These are phyloP conservation scores for Aspergillus cejpii DNA, from an alignment of 2,329 filamentous ascomycete species.

Conservation along the genomic window DNA sequence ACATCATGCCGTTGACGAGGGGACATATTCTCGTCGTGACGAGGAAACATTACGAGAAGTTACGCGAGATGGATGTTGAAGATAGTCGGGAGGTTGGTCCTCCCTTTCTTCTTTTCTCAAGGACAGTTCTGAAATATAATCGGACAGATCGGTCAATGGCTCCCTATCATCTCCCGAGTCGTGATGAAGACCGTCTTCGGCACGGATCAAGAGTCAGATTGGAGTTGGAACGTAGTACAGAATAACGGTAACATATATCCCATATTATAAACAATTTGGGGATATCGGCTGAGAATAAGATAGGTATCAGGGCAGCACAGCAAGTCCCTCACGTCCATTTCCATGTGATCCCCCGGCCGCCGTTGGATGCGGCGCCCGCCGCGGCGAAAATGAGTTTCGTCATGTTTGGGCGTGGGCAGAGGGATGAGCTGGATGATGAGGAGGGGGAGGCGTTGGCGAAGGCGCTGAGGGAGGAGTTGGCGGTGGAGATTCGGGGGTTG, in stretches of 20 bases:
- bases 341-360: constrained; percentile 80
- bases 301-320: constrained; percentile 75
- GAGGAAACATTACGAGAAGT: constrained; percentile 67
- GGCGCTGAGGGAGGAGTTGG: constrained; percentile 35
- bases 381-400: constrained; percentile 31
- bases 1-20: constrained; percentile 78
- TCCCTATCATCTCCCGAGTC: constrained; percentile 55
- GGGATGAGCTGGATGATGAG: constrained; percentile 44
- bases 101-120: neutral
- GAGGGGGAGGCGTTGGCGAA: constrained; percentile 36
- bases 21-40: constrained; percentile 82
- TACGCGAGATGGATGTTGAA: constrained; percentile 59
- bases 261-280: constrained; percentile 2
- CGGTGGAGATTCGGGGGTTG: constrained; percentile 32
- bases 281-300: neutral
- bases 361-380: constrained; percentile 22
- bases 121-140: neutral
- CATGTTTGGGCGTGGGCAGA: constrained; percentile 44
- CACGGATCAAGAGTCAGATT: constrained; percentile 18
- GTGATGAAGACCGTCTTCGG: constrained; percentile 63
- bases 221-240: constrained; percentile 93
- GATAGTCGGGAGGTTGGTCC: constrained; percentile 62
- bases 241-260: constrained; percentile 62
- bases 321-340: constrained; percentile 93
- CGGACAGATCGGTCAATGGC: constrained; percentile 41